A percentile compares a stretch with the other conserved stretches of the same genome.
phyloP scores from a whole-genome alignment of 352 stramenopile genomes.

The Pythium myriotylum region DNA sequence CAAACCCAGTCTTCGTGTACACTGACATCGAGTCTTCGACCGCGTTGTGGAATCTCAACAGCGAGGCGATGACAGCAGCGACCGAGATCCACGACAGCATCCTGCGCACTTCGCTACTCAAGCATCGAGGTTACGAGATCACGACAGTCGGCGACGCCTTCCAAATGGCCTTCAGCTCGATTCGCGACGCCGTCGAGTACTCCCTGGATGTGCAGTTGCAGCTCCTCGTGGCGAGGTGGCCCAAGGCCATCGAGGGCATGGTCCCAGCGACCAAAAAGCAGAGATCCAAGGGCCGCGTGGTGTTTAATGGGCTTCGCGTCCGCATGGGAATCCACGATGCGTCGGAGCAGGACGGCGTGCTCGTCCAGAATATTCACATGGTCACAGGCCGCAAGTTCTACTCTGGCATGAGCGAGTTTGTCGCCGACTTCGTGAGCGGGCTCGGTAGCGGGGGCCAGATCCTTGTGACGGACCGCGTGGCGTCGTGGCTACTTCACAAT shows the following conservation, averaged over 20 bases:
- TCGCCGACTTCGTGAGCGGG: constrained; percentile 26
- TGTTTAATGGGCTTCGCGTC: constrained; percentile 30
- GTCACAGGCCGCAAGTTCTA: constrained; percentile 27
- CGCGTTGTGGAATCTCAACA: constrained; percentile 15
- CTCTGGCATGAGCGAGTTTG: constrained; percentile 21
- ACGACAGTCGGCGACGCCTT: constrained; percentile 66
- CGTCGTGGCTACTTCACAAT: constrained; percentile 25
- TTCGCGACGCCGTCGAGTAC: constrained; percentile 56
- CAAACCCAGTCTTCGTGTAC: constrained; percentile 32
- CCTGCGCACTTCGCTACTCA: constrained; percentile 23
- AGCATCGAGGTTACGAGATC: constrained; percentile 67
- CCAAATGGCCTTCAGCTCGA: constrained; percentile 63
- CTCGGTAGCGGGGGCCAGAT: constrained; percentile 33
- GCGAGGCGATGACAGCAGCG: constrained; percentile 28
- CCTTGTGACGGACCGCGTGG: constrained; percentile 27
- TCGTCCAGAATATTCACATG: constrained; percentile 20
- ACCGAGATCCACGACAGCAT: constrained; percentile 31
- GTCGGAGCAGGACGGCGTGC: background rate
- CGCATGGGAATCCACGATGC: constrained; percentile 32
- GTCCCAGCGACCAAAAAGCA: background rate
- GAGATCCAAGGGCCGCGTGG: background rate
- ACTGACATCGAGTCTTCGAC: constrained; percentile 9
- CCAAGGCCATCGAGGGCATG: background rate
- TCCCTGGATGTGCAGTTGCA: constrained; percentile 60
- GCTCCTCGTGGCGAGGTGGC: constrained; percentile 16